These are phyloP conservation scores for Leishmania braziliensis DNA, from an alignment of 208 protist species.

Conservation along the genomic window DNA sequence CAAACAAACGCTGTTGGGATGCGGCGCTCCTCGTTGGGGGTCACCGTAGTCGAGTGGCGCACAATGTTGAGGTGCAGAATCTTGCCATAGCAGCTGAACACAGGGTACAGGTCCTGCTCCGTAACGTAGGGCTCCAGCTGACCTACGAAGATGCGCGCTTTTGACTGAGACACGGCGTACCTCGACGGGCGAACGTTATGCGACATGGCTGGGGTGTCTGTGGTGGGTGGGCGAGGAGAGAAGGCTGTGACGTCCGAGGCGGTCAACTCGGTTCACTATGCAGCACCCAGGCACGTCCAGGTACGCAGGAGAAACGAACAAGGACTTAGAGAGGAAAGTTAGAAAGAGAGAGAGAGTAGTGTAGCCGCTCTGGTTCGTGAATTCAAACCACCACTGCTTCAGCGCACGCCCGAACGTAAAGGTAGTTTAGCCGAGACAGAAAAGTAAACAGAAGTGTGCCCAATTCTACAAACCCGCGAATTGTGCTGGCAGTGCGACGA, in stretches of 20 bases:
- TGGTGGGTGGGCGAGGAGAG: not conserved
- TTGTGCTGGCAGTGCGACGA: not conserved
- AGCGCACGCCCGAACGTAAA: not conserved
- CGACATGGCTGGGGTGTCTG: constrained; percentile 12
- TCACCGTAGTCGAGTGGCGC: constrained; percentile 64
- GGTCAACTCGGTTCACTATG: not conserved
- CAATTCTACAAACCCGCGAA: not conserved
- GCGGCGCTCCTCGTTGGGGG: constrained; percentile 55
- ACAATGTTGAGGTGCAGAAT: constrained; percentile 69
- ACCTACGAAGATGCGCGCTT: constrained; percentile 64
- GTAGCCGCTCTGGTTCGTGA: not conserved
- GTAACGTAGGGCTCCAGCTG: constrained; percentile 74
- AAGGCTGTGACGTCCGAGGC: not conserved
- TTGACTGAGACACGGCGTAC: constrained; percentile 47
- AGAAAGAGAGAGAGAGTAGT: not conserved
- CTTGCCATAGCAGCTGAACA: constrained; percentile 61
- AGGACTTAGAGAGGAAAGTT: not conserved
- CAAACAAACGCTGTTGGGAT: constrained; percentile 69
- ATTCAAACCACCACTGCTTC: not conserved
- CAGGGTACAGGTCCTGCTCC: constrained; percentile 61
- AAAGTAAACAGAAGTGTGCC: not conserved
- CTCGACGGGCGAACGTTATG: constrained; percentile 37
- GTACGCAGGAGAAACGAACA: not conserved
- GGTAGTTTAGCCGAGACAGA: not conserved
- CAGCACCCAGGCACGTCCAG: not conserved